Base-by-base conservation (phyloP, 108 stramenopile genomes). In the Pseudonitzschia multiseries region DNA sequence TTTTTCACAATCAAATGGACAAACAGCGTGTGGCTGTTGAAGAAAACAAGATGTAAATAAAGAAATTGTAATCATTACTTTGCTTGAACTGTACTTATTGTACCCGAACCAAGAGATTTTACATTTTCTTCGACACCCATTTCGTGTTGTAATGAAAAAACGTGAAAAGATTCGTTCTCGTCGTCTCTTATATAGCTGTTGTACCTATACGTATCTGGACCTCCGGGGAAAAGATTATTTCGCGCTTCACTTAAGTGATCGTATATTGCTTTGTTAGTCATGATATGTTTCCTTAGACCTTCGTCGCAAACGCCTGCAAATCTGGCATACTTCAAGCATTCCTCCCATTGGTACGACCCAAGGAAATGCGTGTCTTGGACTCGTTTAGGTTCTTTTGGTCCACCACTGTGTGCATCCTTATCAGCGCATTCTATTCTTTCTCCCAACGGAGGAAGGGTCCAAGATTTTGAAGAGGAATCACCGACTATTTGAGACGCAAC, bases 291-390 rank as follows among this genome's bases (percentile, higher is more conserved):
- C 43, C 59, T 59, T 15, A 42, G 32, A 29, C 40, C 28, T 36
- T 44, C 71, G 50, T 86, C 83, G 63, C 87, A 88, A 12, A 86
- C 54, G n/a, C 77, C 80, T 1, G 83, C 86, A 36, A 84, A 70
- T 69, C 79, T 79, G 31, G 90, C 90, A 65, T 90, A 41, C 53
- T 70, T 72, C 21, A 87, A 81, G 69, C 89, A 93, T 67, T 88
- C 89, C 22, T 93, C 92, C 92, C 92, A 79, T 72, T 95, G 94
- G 33, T 66, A 69, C 12, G 73, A 69, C 41, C 91, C 91, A 24
- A 96, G 77, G 76, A 69, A 89, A 69, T 96, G 95, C 0, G 95
- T 92, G 64, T 96, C 95, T 57, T 86, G 80, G 43, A 92, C 68
- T 26, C 89, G 78, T 12, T 81, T 81, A 32, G 42, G 50, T 29